Evolutionary conservation across 73 alveolate genomes (phyloP), one percentile per base, ranked within the genome.

Genomic region (Breviolum minutum): DNA sequence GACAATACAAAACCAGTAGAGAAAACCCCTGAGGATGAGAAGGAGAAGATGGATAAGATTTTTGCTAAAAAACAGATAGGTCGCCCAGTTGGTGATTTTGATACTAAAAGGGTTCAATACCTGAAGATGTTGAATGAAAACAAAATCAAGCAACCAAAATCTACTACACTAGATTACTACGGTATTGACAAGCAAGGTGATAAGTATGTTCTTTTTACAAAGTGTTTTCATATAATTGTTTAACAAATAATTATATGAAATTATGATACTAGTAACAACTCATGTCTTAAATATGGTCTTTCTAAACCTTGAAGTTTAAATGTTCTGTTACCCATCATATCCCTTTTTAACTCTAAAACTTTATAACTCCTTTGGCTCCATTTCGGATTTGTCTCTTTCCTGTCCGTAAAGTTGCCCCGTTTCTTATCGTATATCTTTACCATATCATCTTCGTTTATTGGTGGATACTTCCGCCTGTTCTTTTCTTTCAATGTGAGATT

Each of bases 401-500:
- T 87, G 32, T n/a, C 27, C 9, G 84, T 64, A 68, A 61, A 84
- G 77, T 84, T 84, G 61, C 71, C 77, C 29, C 29, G 54, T n/a
- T n/a, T n/a, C 95, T 87, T 87, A 7, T 29, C 40, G 69, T 13
- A 63, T 30, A 10, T 10, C 22, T 68, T 63, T 0, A 87, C 95
- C 32, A 6, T 63, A 64, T 87, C 95, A 8, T 32, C 68, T 61
- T 14, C 81, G 2, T 66, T 64, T 22, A 87, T 30, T 3, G 11
- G 7, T 6, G 81, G 95, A 87, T 87, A 87, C 32, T 87, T 87
- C 11, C 95, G 12, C 40, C 13, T 64, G 84, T 64, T n/a, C 26
- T 66, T 87, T 68, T 63, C 95, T 61, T 29, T 87, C 89, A 81
- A 30, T 64, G 86, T 77, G 13, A 86, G 29, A 30, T 87, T 87